Percentiles rank a stretch among this genome's conserved stretches.
Conservation (phyloP, 176 grass and related monocot genomes). For the Hyparrhenia diplandra region DNA sequence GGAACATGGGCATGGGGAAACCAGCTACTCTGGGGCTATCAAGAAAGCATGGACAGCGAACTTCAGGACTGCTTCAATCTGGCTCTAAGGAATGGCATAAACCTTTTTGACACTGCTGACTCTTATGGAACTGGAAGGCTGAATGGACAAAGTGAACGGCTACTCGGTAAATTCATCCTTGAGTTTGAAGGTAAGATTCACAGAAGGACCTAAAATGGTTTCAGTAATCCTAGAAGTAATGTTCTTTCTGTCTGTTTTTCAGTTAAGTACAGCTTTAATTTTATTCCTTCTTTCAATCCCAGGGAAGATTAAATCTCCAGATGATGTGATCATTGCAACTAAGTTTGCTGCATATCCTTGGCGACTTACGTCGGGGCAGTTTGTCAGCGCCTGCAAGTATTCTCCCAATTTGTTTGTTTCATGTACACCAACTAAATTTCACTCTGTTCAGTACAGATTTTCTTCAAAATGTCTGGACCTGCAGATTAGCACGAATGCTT, state of each 20-base stretch:
- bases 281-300: background rate
- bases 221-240: background rate
- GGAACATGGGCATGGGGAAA: slow-evolving; percentile 99
- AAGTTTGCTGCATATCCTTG: slow-evolving; percentile 98
- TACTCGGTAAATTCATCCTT: slow-evolving; percentile 81
- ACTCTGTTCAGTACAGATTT: background rate
- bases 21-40: slow-evolving; percentile 84
- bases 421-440: slow-evolving; percentile 34
- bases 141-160: slow-evolving; percentile 82
- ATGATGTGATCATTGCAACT: slow-evolving; percentile 82
- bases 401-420: slow-evolving; percentile 52
- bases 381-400: slow-evolving; percentile 98
- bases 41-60: slow-evolving; percentile 75
- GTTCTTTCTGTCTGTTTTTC: background rate
- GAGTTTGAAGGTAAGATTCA: slow-evolving; percentile 51
- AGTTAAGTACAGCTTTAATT: background rate
- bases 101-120: slow-evolving; percentile 92
- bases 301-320: slow-evolving; percentile 48
- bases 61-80: slow-evolving; percentile 83
- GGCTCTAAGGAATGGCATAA: slow-evolving; percentile 76
- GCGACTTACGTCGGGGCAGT: slow-evolving; percentile 85
- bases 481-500: background rate
- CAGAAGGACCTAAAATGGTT: background rate
- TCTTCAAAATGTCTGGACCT: background rate
- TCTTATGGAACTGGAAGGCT: slow-evolving; percentile 84